These are phyloP conservation scores for Lithospermum erythrorhizon DNA, from an alignment of 257 asterid genomes.

Conservation along the genomic window DNA sequence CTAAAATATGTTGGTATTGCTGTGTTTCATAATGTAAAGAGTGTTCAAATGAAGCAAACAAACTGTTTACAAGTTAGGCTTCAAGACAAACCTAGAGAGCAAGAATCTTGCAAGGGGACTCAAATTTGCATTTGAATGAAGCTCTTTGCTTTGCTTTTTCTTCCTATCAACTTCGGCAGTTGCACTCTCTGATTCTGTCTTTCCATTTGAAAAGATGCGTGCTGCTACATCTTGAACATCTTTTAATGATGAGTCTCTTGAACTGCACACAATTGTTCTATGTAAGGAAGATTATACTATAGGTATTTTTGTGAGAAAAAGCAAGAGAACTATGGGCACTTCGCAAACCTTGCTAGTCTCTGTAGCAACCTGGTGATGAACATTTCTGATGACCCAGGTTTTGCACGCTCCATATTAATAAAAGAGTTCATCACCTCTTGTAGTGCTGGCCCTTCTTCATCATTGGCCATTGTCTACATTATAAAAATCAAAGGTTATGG, in stretches of 20 bases:
- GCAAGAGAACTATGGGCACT: conserved; percentile 8
- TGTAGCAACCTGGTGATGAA: conserved; percentile 72
- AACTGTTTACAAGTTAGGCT: neutral
- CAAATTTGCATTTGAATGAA: conserved; percentile 64
- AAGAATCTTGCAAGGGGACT: conserved; percentile 95
- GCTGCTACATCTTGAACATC: conserved; percentile 77
- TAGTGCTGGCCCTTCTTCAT: conserved; percentile 43
- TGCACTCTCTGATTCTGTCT: conserved; percentile 40
- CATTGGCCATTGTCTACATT: conserved; percentile 53
- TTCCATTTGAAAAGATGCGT: conserved; percentile 47
- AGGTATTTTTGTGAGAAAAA: neutral
- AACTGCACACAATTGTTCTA: conserved; percentile 34
- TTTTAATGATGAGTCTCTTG: conserved; percentile 71
- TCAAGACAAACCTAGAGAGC: conserved; percentile 78
- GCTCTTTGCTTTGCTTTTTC: conserved; percentile 63
- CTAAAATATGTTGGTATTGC: neutral
- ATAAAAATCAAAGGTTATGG: neutral
- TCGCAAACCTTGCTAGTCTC: conserved; percentile 62
- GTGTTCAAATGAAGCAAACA: neutral
- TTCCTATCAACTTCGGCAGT: conserved; percentile 49
- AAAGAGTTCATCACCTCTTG: conserved; percentile 52
- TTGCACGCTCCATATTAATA: conserved; percentile 67
- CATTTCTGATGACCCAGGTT: conserved; percentile 73
- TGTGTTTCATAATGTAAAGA: no score
- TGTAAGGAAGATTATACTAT: neutral